phyloP scores from a whole-genome alignment of 1,139 yeast genomes.

The Keqinozyma sinolaborantium region DNA sequence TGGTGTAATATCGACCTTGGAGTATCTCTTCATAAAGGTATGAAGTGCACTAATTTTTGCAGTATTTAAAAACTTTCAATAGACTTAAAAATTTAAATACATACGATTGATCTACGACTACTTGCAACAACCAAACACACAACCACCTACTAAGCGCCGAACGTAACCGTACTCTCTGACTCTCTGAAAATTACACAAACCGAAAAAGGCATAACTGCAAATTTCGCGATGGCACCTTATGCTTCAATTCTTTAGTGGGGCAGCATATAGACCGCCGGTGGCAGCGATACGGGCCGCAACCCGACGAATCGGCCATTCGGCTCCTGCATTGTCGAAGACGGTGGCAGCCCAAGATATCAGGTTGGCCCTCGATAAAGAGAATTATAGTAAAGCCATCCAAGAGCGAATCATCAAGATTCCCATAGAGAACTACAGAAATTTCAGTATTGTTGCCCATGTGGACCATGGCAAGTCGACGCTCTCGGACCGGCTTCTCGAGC shows the following conservation, averaged over 20 bases:
- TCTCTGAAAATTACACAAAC: too few species aligned
- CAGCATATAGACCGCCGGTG: not conserved
- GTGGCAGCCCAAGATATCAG: not conserved
- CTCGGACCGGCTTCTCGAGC: slow-evolving; percentile 80
- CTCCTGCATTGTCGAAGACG: not conserved
- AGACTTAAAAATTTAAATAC: too few species aligned
- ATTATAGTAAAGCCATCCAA: slow-evolving; percentile 16
- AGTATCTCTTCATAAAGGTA: too few species aligned
- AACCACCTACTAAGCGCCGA: too few species aligned
- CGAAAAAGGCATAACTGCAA: not conserved
- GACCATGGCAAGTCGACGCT: slow-evolving; percentile 96
- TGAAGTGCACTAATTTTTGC: too few species aligned
- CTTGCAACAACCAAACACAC: too few species aligned
- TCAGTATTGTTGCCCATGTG: slow-evolving; percentile 94
- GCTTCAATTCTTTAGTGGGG: not conserved
- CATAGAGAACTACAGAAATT: slow-evolving; percentile 77
- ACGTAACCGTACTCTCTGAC: too few species aligned
- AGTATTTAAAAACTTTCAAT: too few species aligned
- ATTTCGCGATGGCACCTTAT: not conserved
- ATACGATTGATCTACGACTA: too few species aligned
- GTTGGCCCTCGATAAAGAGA: not conserved
- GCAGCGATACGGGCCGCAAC: not conserved
- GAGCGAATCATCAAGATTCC: slow-evolving; percentile 74
- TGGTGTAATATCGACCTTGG: too few species aligned
- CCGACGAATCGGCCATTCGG: not conserved